A percentile compares a stretch with the other conserved stretches of the same genome.
Evolutionary conservation across 192 early-diverging fungal species (phyloP).

Genomic region (Funneliformis geosporum): DNA sequence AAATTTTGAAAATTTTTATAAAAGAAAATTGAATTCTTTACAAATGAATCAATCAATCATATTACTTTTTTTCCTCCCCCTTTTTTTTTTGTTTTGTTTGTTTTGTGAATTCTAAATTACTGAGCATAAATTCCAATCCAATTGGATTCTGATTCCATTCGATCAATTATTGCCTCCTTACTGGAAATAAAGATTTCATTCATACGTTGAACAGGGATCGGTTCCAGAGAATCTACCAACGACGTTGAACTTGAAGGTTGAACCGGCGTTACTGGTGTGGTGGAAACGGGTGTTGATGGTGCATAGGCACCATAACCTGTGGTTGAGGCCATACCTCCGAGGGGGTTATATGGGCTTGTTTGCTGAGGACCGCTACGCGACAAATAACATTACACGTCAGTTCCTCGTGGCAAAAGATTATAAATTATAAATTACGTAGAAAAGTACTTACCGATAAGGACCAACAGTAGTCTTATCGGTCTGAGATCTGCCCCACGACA

Average conservation of each 20-base stretch:
- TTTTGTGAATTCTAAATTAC: not conserved
- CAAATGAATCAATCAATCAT: not conserved
- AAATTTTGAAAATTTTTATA: not conserved
- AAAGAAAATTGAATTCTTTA: not conserved
- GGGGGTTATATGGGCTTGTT: conserved; percentile 30
- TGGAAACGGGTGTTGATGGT: conserved; percentile 18
- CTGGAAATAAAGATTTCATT: conserved; percentile 37
- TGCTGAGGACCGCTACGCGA: conserved; percentile 14
- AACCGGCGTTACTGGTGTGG: conserved; percentile 9
- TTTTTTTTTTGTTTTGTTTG: not conserved
- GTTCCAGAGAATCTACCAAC: conserved; percentile 37
- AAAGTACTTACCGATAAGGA: conserved; percentile 27
- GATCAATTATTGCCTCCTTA: conserved; percentile 46
- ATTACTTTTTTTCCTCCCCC: not conserved
- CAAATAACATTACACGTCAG: not conserved
- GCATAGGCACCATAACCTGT: conserved; percentile 25
- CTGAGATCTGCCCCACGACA: conserved; percentile 62
- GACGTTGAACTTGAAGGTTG: not conserved
- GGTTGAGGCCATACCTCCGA: conserved; percentile 21
- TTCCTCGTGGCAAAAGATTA: not conserved
- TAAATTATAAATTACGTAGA: not conserved
- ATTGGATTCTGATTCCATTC: conserved; percentile 44
- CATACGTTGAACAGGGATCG: conserved; percentile 33
- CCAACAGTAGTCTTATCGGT: conserved; percentile 38
- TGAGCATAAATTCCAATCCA: conserved; percentile 54